Evolutionary conservation across 2,329 filamentous ascomycete genomes (phyloP).

Genomic region (Ceratocystis harringtonii): DNA sequence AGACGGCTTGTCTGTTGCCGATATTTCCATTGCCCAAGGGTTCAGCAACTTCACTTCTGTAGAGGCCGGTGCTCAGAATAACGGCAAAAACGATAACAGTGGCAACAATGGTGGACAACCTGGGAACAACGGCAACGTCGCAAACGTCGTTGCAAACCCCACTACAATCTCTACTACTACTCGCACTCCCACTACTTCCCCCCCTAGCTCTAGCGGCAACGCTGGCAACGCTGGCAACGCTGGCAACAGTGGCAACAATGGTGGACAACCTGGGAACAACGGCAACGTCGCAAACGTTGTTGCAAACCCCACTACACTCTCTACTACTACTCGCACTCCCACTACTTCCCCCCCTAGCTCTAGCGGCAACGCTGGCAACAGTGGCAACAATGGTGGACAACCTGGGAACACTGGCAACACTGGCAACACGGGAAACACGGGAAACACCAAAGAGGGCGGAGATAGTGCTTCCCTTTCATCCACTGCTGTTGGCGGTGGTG

Average conservation of each 20-base stretch:
- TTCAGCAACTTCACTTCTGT: slow-evolving; percentile 44
- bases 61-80: slow-evolving; percentile 23
- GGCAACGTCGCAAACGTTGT: slow-evolving; percentile 12
- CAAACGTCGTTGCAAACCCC: background rate
- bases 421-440: slow-evolving; percentile 19
- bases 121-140: slow-evolving; percentile 18
- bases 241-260: slow-evolving; percentile 16
- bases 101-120: slow-evolving; percentile 18
- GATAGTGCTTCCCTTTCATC: too few species aligned
- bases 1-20: slow-evolving; percentile 47
- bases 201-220: slow-evolving; percentile 15
- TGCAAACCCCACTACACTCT: background rate
- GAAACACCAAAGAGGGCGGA: too few species aligned
- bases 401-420: background rate
- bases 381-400: background rate
- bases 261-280: slow-evolving; percentile 19
- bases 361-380: slow-evolving; percentile 16
- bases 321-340: slow-evolving; percentile 17
- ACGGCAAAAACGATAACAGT: slow-evolving; percentile 17
- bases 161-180: slow-evolving; percentile 10
- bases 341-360: slow-evolving; percentile 11
- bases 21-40: slow-evolving; percentile 46
- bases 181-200: slow-evolving; percentile 15
- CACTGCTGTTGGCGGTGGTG: slow-evolving; percentile 17
- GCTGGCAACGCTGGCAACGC: slow-evolving; percentile 12